Base-by-base conservation (phyloP, 2,329 filamentous ascomycete genomes). In the Aurifilum marmelostoma region DNA sequence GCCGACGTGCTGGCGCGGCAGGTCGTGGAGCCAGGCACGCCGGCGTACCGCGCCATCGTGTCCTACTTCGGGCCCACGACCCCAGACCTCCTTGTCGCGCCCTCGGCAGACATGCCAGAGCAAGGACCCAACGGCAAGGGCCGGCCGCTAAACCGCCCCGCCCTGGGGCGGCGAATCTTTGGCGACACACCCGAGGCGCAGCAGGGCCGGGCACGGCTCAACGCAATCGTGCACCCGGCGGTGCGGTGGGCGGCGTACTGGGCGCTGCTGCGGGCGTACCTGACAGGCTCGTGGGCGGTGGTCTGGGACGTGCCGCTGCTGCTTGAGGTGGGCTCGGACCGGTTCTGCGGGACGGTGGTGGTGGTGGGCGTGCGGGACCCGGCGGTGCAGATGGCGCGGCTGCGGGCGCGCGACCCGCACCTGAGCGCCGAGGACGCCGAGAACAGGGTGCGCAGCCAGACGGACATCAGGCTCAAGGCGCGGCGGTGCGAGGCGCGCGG, bases 301-400 rank as follows among this genome's bases (percentile, higher is more conserved):
- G 91, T 99, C 47, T 84, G 98, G 21, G 96, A 99, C 77, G 90
- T 99, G 11, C 96, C 96, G 65, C 83, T 99, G 66, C 85, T 99
- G 56, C 97, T 97, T 75, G 96, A 99, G 83, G 91, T 89, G 74
- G 89, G 89, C 2, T 89, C 97, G 80, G 96, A 99, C 79, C 83
- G 89, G 54, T 88, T 97, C 73, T 97, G 94, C 76, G 94, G 94
- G 4, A 90, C 89, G 0, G 91, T 97, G 21, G 81, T 97, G 70
- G 94, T 99, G 0, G 95, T 98, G 1, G 94, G 91, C 0, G 94
- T 98, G 27, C 84, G 82, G 14, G 92, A 97, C 74, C 90, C 92
- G 0, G 87, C 85, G 71, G 86, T 94, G 61, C 96, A 99, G 84
- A 95, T 97, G 87, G 81, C 86, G 76, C 84, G 96, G 68, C 80